Base-by-base conservation (phyloP, 2,329 filamentous ascomycete genomes). In the Aspergillus eucalypticola region DNA sequence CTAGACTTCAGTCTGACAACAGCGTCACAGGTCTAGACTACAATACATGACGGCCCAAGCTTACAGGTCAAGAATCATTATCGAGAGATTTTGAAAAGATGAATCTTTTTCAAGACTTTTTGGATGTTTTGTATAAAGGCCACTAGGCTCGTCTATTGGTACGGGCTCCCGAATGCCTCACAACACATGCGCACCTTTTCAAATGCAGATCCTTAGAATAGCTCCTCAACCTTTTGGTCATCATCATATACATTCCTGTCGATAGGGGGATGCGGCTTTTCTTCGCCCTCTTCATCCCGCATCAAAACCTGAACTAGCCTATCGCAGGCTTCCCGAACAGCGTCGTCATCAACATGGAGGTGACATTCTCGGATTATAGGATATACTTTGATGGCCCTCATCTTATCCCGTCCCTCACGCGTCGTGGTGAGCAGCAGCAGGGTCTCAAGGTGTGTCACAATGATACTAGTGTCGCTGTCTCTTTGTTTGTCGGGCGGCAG, bases 391-490 rank as follows among this genome's bases (percentile, higher is more conserved):
- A 94, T 82, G 17, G 83, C 79, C 17, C 92, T 84, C 82, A 98
- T 81, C 57, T 85, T 78, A 6, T 96, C 90, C 61, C 94, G 84
- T 1, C 89, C 91, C 67, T 88, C 82, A 6, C 86, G 83, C 7
- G 91, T 94, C 5, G 90, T 93, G 0, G 91, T 93, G 60, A 99
- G 77, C 17, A 99, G 79, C 59, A 93, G 84, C 57, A 99, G 75
- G 1, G 92, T 96, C 78, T 99, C 95, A 19, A 99, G 78, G 74
- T 98, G 93, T 2, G 91, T 95, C 72, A 90, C 86, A 56, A 97
- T 83, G 64, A 96, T 95, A 50, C 86, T 84, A 15, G 79, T 75
- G 69, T 97, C 91, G 3, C 83, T 76, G 65, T 99, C 95, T 42
- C 94, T 86, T 76, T 89, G 82, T 82, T 99, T 98, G 72, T 97